These are phyloP conservation scores for Psilocybe cubensis DNA, from an alignment of 768 basidiomycete species.

Conservation along the genomic window DNA sequence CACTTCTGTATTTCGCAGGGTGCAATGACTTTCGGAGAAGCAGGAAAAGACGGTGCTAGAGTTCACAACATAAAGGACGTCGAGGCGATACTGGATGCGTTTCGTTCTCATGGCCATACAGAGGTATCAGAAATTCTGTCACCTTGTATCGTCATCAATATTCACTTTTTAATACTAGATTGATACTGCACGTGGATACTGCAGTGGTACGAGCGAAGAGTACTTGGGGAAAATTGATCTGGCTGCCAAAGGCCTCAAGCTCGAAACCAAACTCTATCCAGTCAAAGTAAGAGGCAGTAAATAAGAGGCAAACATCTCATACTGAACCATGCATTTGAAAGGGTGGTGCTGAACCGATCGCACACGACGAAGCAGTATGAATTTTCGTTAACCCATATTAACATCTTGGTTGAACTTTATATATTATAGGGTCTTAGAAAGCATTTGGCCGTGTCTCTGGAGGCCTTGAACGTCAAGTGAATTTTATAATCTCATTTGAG, in stretches of 20 bases:
- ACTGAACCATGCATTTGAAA: background rate
- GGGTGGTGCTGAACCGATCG: conserved; percentile 20
- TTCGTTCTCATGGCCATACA: conserved; percentile 57
- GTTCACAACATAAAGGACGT: conserved; percentile 52
- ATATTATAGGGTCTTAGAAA: conserved; percentile 44
- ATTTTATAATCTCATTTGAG: conserved; percentile 22
- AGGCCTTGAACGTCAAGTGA: conserved; percentile 47
- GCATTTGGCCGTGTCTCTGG: conserved; percentile 48
- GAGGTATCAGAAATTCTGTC: conserved; percentile 34
- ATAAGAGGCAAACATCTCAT: background rate
- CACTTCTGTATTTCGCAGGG: conserved; percentile 37
- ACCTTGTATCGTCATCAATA: conserved; percentile 22
- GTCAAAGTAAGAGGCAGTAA: conserved; percentile 20
- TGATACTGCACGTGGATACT: conserved; percentile 58
- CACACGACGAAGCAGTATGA: conserved; percentile 36
- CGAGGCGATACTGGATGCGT: conserved; percentile 55
- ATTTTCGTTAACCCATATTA: background rate
- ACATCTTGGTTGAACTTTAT: conserved; percentile 22
- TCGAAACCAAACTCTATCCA: conserved; percentile 67
- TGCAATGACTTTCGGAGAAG: conserved; percentile 57
- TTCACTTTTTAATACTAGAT: conserved; percentile 34
- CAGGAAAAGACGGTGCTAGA: conserved; percentile 50
- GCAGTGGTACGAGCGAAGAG: conserved; percentile 58
- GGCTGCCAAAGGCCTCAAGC: conserved; percentile 50
- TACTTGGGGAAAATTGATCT: conserved; percentile 53